Evolutionary conservation across 2,329 filamentous ascomycete species (phyloP), one percentile per base, ranked within the genome.

Genomic region (Colletotrichum sp.): DNA sequence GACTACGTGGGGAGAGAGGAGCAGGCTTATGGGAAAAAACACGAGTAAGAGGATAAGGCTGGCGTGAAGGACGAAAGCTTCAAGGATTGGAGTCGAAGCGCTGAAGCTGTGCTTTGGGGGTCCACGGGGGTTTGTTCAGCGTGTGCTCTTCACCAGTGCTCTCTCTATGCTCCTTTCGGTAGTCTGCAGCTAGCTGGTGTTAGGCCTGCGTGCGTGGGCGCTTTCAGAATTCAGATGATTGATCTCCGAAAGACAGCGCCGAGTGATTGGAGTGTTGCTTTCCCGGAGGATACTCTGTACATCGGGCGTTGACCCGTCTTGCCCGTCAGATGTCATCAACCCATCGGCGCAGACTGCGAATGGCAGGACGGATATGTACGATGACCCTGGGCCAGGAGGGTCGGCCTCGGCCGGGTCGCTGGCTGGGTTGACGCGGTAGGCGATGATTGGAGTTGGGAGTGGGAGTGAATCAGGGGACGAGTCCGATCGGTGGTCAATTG

Each of bases 391-490:
- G 32, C 61, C 67, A 43, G 25, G 43, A 52, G 43, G n/a, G 43
- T 52, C 9, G 66, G 68, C 43, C 60, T 48, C 43, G 66, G 68
- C 43, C 60, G 36, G 62, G 72, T 48, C 27, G 69, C 69, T 52
- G 56, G 72, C 25, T 15, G 34, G 34, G 56, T 64, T 65, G 48
- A 75, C 69, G 70, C 73, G 70, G 70, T 75, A 64, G 34, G 64
- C 73, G 70, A 68, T 68, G 73, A 73, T 73, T 75, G 73, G 62
- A 13, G 39, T 43, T 28, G 66, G 30, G 25, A 18, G 43, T 32
- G 16, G 7, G 32, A 16, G 62, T 67, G 70, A 72, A 72, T 75
- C 73, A 73, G 73, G 58, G 43, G 70, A 43, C 34, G 69, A 67
- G 27, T 55, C 69, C 55, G 71, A 62, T 75, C 52, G 66, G 55